A percentile compares a stretch with the other conserved stretches of the same genome.
Evolutionary conservation across 176 grass and related monocot species (phyloP).

Genomic region (Zea luxurians): DNA sequence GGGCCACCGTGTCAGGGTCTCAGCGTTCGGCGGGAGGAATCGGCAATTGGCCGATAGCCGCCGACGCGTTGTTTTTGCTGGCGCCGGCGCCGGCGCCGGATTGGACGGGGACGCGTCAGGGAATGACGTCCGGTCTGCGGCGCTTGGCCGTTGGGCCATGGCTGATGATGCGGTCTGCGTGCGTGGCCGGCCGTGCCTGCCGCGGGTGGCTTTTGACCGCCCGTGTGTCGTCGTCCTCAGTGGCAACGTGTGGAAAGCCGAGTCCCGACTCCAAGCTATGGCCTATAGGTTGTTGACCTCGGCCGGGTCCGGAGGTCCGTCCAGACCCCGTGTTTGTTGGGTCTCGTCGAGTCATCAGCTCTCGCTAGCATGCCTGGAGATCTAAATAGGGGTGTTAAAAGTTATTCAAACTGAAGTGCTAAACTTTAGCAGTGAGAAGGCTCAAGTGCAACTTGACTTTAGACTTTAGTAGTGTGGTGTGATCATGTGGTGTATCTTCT

Average conservation of each 20-base stretch:
- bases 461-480: no score
- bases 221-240: not conserved
- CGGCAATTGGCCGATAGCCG: not conserved
- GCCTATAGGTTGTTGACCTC: no score
- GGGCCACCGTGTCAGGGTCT: conserved; percentile 6
- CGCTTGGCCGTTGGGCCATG: not conserved
- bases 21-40: not conserved
- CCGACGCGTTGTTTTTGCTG: conserved; percentile 36
- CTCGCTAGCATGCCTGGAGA: no score
- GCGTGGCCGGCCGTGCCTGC: not conserved
- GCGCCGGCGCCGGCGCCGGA: not conserved
- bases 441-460: no score
- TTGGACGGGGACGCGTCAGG: not conserved
- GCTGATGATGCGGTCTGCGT: not conserved
- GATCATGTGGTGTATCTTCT: no score
- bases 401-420: no score
- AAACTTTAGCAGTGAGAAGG: no score
- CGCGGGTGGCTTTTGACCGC: conserved; percentile 17
- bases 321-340: no score
- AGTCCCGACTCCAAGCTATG: not conserved
- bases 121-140: not conserved
- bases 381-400: no score
- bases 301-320: not conserved
- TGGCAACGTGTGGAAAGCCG: conserved; percentile 1
- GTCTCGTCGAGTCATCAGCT: no score